These are phyloP conservation scores for Tetrahymena thermophila DNA, from an alignment of 73 alveolate genomes.

Conservation along the genomic window DNA sequence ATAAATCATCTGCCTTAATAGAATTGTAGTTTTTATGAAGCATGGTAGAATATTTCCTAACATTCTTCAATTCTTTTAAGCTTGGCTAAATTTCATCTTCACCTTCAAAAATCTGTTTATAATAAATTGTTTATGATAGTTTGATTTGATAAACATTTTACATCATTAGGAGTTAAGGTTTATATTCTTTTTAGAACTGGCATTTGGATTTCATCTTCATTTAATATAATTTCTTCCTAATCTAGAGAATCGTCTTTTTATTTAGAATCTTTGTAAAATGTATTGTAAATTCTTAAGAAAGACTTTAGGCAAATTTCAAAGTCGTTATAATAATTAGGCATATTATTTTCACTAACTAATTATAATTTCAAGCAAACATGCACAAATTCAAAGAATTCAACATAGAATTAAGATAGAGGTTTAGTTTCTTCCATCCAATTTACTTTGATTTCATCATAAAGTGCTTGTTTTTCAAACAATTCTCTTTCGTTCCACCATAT, in stretches of 20 bases:
- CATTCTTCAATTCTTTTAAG: background rate
- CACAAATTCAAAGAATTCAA: background rate
- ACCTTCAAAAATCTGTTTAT: background rate
- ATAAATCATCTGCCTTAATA: background rate
- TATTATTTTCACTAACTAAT: background rate
- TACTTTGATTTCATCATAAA: background rate
- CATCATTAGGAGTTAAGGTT: background rate
- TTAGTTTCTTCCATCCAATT: constrained; percentile 1
- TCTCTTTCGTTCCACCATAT: background rate
- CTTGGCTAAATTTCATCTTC: background rate
- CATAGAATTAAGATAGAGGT: background rate
- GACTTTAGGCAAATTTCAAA: background rate
- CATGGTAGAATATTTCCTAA: background rate
- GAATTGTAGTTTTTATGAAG: background rate
- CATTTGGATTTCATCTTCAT: background rate
- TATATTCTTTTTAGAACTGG: background rate
- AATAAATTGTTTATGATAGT: background rate
- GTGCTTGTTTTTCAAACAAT: background rate
- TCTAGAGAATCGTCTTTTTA: background rate
- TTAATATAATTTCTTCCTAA: background rate
- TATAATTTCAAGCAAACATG: background rate
- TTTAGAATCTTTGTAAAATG: background rate
- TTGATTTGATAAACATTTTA: background rate
- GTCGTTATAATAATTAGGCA: background rate
- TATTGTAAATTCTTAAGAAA: background rate